These are phyloP conservation scores for Gardenia jasminoides DNA, from an alignment of 257 asterid genomes.

Conservation along the genomic window DNA sequence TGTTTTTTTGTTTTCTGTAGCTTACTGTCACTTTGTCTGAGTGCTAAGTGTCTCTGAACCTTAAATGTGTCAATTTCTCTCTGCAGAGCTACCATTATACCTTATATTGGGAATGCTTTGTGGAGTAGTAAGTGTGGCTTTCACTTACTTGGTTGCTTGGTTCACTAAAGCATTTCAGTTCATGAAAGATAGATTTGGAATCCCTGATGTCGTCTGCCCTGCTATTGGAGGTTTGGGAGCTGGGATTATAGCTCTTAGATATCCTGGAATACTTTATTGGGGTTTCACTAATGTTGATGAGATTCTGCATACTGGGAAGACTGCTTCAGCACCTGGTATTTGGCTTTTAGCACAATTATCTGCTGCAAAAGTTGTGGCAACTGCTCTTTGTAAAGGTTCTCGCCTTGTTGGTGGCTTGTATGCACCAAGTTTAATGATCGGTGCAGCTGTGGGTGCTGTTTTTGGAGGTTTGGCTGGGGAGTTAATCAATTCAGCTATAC, in stretches of 20 bases:
- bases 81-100: constrained; percentile 92
- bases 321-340: constrained; percentile 98
- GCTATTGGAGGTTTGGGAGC: constrained; percentile 99
- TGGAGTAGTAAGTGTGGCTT: constrained; percentile 92
- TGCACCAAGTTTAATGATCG: constrained; percentile 99
- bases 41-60: constrained; percentile 26
- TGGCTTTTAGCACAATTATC: constrained; percentile 87
- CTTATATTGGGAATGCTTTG: constrained; percentile 95
- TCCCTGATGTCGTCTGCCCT: constrained; percentile 89
- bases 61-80: constrained; percentile 22
- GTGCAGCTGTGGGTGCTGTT: constrained; percentile 98
- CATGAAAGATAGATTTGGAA: constrained; percentile 64
- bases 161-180: constrained; percentile 62
- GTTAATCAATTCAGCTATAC: constrained; percentile 86
- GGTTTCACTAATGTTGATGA: constrained; percentile 98
- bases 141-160: constrained; percentile 78
- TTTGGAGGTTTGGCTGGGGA: constrained; percentile 96
- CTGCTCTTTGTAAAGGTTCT: constrained; percentile 93
- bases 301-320: constrained; percentile 93
- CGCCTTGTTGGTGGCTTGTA: constrained; percentile 96
- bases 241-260: constrained; percentile 89
- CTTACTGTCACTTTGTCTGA: neutral
- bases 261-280: constrained; percentile 97
- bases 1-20: neutral
- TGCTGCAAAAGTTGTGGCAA: constrained; percentile 93